Base-by-base conservation (phyloP, 306 rosid species). In the Prunus kanzakura region DNA sequence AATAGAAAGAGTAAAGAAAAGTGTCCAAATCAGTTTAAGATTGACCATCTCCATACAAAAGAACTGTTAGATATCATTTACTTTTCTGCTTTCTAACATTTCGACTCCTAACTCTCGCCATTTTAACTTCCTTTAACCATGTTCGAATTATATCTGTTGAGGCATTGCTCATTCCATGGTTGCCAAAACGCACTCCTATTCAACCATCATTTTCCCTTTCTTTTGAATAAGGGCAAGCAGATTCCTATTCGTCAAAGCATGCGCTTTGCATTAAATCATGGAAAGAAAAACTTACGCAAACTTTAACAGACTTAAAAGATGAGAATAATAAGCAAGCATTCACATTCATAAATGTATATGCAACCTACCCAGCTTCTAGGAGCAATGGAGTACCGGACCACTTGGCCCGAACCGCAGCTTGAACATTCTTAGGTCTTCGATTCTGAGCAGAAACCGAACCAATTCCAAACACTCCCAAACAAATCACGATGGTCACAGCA, bases 301-400 rank as follows among this genome's bases (percentile, higher is more conserved):
- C 9, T 38, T 38, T 38, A 38, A 38, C 43, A 38, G 43, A 38
- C 9, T 38, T 38, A 38, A 35, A 35, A 35, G 1, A 38, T 38
- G 9, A 6, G 43, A 38, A 54, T 54, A 54, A 54, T 1, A 30
- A 62, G 12, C 4, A 64, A 64, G 20, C 68, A 35, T 35, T 35
- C 41, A 38, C 8, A 38, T 38, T 38, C 43, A 7, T 38, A 35
- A 35, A 35, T 35, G 41, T 1, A 38, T 6, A 38, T 38, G 71
- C 58, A 74, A 55, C 79, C 47, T 81, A 92, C 98, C 97, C 91
- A 75, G 99, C 99, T 89, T 95, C 99, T 19, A 95, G 71, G 32
- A 95, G 97, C 67, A 95, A 71, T 67, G 99, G 91, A 61, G 97
- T 89, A 22, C 93, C 97, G 3, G 91, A 64, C 99, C 99, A 95